Base-by-base conservation (phyloP, 2,329 filamentous ascomycete species). In the Ophiostoma perfectum region DNA sequence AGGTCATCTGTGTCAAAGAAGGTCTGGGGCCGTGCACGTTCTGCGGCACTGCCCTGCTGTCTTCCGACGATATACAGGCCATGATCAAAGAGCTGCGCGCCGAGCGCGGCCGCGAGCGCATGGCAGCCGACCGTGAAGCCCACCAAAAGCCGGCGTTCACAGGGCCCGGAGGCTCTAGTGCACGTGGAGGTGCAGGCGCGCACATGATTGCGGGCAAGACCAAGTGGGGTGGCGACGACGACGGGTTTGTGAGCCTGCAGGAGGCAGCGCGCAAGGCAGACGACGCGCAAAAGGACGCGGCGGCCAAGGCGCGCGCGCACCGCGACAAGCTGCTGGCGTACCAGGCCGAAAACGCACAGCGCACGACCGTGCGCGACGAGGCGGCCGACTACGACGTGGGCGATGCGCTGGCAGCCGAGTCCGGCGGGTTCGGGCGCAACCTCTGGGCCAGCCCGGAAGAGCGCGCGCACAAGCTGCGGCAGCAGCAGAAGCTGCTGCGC, bases 1-100 rank as follows among this genome's bases (percentile, higher is more conserved):
- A 98, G 77, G 92, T 99, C 12, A 89, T 98, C 67, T 99, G 95
- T 77, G 87, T 96, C 38, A 93, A 95, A 75, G 93, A 99, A 78
- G 95, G 95, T 0, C 83, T 98, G 0, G 94, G 94, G 0, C 94
- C 94, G 0, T 99, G 95, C 77, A 97, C 94, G 0, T 97, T 91
- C 75, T 99, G 95, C 79, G 88, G 88, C 0, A 83, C 85, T 0
- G 87, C 92, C 0, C 81, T 99, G 0, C 81, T 99, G 7, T 88
- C 84, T 42, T 77, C 86, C 0, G 80, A 84, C 3, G 93, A 98
- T 67, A 86, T 97, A 9, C 90, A 96, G 74, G 87, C 85, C 45
- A 97, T 99, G 86, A 90, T 98, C 65, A 84, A 86, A 39, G 89
- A 94, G 74, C 83, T 99, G 12, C 88, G 89, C 52, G 90, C 92